Evolutionary conservation across 768 basidiomycete species (phyloP).

Genomic region (Lactarius deliciosus): DNA sequence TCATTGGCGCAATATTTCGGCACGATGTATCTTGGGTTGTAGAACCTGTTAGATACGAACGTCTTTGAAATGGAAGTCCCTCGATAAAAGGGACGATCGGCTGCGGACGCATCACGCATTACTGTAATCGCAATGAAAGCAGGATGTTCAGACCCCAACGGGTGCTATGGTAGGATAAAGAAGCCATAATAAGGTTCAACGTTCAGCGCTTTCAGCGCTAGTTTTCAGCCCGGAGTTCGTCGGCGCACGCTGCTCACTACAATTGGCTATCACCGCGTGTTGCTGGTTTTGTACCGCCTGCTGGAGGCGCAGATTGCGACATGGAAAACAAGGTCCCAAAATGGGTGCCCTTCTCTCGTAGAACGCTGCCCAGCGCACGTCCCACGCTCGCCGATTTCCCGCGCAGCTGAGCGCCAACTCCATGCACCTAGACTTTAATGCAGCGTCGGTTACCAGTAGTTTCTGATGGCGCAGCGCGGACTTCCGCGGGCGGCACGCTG

Average conservation of each 20-base stretch:
- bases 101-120: not conserved
- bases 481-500: conserved; percentile 23
- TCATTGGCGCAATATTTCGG: not conserved
- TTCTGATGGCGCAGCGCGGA: conserved; percentile 17
- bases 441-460: not conserved
- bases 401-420: conserved; percentile 8
- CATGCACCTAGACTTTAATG: conserved; percentile 12
- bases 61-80: not conserved
- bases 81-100: not conserved
- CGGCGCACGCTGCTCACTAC: conserved; percentile 2
- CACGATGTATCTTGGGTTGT: not conserved
- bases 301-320: not conserved
- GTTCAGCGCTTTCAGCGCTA: too few species aligned
- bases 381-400: not conserved
- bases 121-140: not conserved
- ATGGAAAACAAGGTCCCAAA: not conserved
- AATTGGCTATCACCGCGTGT: conserved; percentile 4
- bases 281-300: not conserved
- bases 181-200: not conserved
- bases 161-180: not conserved
- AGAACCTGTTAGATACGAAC: not conserved
- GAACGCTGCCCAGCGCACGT: not conserved
- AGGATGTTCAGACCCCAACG: not conserved
- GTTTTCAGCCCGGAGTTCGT: not conserved
- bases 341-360: not conserved